Evolutionary conservation across 257 asterid genomes (phyloP), one percentile per base, ranked within the genome.

Genomic region (Eustoma russellianum): DNA sequence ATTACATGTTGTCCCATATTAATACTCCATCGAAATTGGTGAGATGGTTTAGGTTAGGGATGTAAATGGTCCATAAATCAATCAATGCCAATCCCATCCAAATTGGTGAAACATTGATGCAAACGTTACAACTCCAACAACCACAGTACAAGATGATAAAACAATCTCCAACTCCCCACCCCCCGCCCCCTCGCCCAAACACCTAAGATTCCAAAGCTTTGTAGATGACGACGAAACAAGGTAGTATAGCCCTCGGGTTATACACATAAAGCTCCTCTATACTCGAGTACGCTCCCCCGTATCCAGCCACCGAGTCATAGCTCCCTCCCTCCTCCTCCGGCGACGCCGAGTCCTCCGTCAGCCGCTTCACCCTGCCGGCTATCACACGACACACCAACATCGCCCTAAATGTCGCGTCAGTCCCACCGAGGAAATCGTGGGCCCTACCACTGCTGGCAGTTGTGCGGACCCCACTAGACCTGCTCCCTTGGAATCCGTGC

Each of bases 321-420:
- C 60, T 19, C 7, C 64, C 64, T 50, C 60, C 47, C 0, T 30
- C 28, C 5, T 48, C 70, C 62, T 61, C 83, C 24, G 24, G 52
- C 46, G 43, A 7, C 12, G n/a, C n/a, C n/a, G n/a, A n/a, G n/a
- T n/a, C n/a, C n/a, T 70, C 86, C 53, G 56, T 58, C 54, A 54
- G 19, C 33, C 57, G 73, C 84, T 62, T 78, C 62, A 90, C 93
- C 46, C 85, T 69, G 57, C 98, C 98, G 0, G 95, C 96, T 11
- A 90, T 79, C 63, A 90, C 98, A 7, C 98, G 86, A 63, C 98
- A 90, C 33, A 90, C 96, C 18, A 90, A 66, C 96, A 90, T 86
- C 0, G 98, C 98, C 40, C 86, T 74, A 5, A 82, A 71, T 24
- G 30, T 1, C 13, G 72, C 50, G n/a, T n/a, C n/a, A 0, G 33